Conservation (phyloP, 2,329 filamentous ascomycete species). For the Aspergillus spinulosporus region DNA sequence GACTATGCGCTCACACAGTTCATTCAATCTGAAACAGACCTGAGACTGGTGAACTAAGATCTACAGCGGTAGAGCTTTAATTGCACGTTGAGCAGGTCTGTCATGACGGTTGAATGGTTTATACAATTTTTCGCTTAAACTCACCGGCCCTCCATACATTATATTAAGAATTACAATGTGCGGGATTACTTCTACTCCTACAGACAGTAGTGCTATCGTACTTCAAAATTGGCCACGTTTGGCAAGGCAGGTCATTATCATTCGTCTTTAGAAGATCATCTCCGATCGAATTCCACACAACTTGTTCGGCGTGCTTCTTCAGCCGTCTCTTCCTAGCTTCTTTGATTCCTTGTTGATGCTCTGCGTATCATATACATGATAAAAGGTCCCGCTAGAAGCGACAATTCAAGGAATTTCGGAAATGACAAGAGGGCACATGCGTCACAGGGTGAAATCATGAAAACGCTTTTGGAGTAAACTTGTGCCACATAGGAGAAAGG, state of each 20-base stretch:
- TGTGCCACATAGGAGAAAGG: constrained; percentile 15
- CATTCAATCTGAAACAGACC: too few species aligned
- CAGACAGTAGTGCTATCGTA: background rate
- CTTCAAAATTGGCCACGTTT: background rate
- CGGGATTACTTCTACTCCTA: background rate
- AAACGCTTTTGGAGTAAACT: constrained; percentile 14
- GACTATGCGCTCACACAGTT: too few species aligned
- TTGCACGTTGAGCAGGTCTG: too few species aligned
- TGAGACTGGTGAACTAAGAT: too few species aligned
- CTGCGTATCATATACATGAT: constrained; percentile 18
- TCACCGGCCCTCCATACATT: too few species aligned
- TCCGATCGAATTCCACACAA: constrained; percentile 14
- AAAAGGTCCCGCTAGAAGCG: constrained; percentile 16
- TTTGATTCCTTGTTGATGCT: constrained; percentile 1
- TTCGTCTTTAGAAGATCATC: constrained; percentile 15
- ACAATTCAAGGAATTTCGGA: constrained; percentile 16
- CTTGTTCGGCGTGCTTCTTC: constrained; percentile 17
- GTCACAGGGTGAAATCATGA: constrained; percentile 16
- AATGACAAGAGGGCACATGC: constrained; percentile 13
- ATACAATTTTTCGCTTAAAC: too few species aligned
- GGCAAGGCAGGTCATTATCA: constrained; percentile 18
- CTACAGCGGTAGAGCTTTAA: too few species aligned
- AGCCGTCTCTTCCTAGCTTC: constrained; percentile 7
- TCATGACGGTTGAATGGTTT: too few species aligned
- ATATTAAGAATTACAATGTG: too few species aligned